Conservation (phyloP, 768 basidiomycete genomes). For the Suillus variegatus region DNA sequence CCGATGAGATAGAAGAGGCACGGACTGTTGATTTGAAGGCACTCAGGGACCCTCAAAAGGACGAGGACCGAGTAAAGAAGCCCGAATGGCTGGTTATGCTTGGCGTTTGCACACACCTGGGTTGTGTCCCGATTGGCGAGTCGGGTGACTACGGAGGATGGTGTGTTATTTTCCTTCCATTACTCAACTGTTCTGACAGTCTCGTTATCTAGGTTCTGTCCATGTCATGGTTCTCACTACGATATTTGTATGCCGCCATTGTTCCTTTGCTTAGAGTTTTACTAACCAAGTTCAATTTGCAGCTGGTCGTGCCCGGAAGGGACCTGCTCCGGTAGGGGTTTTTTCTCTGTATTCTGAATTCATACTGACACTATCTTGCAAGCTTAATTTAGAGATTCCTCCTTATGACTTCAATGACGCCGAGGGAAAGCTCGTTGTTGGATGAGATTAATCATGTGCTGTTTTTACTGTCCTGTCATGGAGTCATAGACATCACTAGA, state of each 20-base stretch:
- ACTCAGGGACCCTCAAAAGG: slow-evolving; percentile 89
- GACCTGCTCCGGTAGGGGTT: slow-evolving; percentile 86
- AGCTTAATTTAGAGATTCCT: slow-evolving; percentile 96
- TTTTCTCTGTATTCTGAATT: background rate
- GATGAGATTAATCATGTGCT: slow-evolving; percentile 43
- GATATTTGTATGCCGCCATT: slow-evolving; percentile 77
- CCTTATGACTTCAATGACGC: slow-evolving; percentile 85
- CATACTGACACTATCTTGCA: slow-evolving; percentile 15
- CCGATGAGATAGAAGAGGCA: slow-evolving; percentile 91
- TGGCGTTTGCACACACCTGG: slow-evolving; percentile 95
- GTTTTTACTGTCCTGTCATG: slow-evolving; percentile 22
- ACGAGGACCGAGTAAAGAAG: slow-evolving; percentile 86
- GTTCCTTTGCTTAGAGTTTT: slow-evolving; percentile 1
- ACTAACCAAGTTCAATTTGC: slow-evolving; percentile 17
- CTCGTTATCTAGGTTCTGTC: slow-evolving; percentile 74
- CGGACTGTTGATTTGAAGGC: slow-evolving; percentile 80
- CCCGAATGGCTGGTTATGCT: slow-evolving; percentile 96
- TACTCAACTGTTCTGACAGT: background rate
- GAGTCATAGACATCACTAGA: slow-evolving; percentile 26
- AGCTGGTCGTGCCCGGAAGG: slow-evolving; percentile 95
- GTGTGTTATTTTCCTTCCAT: slow-evolving; percentile 45
- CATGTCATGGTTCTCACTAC: slow-evolving; percentile 98
- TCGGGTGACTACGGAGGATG: slow-evolving; percentile 97
- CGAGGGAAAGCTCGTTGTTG: slow-evolving; percentile 85
- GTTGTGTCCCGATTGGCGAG: slow-evolving; percentile 98